Percentiles rank a stretch among this genome's conserved stretches.
Evolutionary conservation across 1,284 basidiomycete species (phyloP).

Genomic region (Boletus calvinii): DNA sequence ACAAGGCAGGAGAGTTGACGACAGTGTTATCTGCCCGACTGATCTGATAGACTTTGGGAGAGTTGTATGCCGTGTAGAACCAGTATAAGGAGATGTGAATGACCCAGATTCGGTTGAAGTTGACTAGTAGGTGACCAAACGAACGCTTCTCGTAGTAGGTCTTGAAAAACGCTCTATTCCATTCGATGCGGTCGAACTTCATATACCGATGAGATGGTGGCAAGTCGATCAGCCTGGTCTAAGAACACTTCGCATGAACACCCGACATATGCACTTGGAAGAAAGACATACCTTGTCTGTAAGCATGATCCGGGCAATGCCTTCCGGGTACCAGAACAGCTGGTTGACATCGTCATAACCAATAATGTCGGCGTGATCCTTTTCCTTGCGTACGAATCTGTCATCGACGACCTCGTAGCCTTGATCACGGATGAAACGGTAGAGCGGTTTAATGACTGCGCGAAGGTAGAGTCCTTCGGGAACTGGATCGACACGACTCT

Average conservation of each 20-base stretch:
- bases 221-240: conserved; percentile 88
- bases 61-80: conserved; percentile 94
- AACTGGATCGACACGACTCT: conserved; percentile 89
- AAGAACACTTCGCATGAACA: conserved; percentile 5
- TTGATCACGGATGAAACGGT: conserved; percentile 96
- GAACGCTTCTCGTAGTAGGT: conserved; percentile 96
- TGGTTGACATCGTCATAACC: conserved; percentile 99
- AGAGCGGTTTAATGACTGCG: conserved; percentile 93
- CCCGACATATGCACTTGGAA: not conserved
- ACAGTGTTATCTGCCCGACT: conserved; percentile 33
- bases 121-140: conserved; percentile 91
- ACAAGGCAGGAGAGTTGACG: conserved; percentile 65
- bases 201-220: conserved; percentile 89
- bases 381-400: conserved; percentile 91
- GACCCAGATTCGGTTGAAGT: conserved; percentile 98
- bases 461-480: conserved; percentile 94
- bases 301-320: conserved; percentile 89
- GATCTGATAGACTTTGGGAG: conserved; percentile 74
- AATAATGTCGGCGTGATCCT: conserved; percentile 93
- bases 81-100: conserved; percentile 91
- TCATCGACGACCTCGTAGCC: conserved; percentile 97
- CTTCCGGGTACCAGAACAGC: conserved; percentile 99
- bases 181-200: conserved; percentile 93
- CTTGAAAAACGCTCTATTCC: conserved; percentile 95
- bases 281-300: conserved; percentile 71